A percentile compares a stretch with the other conserved stretches of the same genome.
Conservation (phyloP, 345 rosid genomes). For the Pistacia atlantica region DNA sequence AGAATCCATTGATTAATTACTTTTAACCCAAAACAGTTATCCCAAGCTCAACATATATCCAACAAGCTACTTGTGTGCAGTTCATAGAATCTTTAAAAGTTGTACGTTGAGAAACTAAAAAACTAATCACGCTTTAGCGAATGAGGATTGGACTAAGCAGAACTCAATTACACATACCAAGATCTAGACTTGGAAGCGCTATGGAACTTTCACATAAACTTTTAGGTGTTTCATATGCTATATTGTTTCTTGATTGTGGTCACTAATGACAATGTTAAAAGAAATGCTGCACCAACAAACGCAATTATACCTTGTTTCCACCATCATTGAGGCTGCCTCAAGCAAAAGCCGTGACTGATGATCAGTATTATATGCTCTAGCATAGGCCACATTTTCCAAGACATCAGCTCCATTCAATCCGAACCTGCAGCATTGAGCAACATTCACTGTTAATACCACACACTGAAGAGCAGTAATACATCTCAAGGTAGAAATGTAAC, state of each 20-base stretch:
- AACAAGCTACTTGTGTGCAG: neutral
- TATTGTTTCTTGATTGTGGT: neutral
- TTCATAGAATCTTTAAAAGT: neutral
- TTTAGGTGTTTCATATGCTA: neutral
- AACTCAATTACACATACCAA: neutral
- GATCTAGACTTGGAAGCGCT: neutral
- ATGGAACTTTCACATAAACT: neutral
- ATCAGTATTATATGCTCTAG: slow-evolving; percentile 97
- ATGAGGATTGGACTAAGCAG: neutral
- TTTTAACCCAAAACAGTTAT: neutral
- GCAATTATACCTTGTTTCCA: slow-evolving; percentile 73
- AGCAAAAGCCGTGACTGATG: slow-evolving; percentile 97
- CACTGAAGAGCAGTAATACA: slow-evolving; percentile 9
- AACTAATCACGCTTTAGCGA: neutral
- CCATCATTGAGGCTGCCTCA: slow-evolving; percentile 99
- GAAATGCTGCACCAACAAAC: neutral
- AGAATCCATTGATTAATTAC: slow-evolving; percentile 19
- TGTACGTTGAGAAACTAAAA: neutral
- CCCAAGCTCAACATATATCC: neutral
- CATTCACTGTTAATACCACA: slow-evolving; percentile 14
- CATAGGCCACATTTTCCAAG: slow-evolving; percentile 95
- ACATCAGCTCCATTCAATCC: slow-evolving; percentile 96
- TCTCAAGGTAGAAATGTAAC: slow-evolving; percentile 14
- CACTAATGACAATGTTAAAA: neutral
- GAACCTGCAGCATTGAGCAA: slow-evolving; percentile 49